A percentile compares a stretch with the other conserved stretches of the same genome.
Conservation (phyloP, 495 filamentous ascomycete species). For the Penicillium robsamsonii region DNA sequence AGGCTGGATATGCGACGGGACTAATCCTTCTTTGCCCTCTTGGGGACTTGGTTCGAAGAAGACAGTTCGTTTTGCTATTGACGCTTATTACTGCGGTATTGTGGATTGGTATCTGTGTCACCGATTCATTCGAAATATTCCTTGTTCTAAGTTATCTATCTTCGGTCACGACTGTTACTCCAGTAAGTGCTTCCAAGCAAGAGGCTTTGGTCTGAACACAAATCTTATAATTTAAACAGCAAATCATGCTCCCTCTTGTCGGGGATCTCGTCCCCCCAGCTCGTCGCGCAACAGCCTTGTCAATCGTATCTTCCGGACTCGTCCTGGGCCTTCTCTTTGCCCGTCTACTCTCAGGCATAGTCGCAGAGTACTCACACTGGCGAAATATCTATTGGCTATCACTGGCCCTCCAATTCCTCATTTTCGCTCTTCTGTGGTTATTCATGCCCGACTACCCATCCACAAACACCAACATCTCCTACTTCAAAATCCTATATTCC, state of each 20-base stretch:
- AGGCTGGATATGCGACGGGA: conserved; percentile 77
- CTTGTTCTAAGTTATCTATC: conserved; percentile 66
- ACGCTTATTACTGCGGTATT: conserved; percentile 64
- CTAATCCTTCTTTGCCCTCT: conserved; percentile 75
- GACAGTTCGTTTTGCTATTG: conserved; percentile 66
- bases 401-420: conserved; percentile 68
- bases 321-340: conserved; percentile 75
- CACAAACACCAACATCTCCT: conserved; percentile 60
- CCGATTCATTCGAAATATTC: conserved; percentile 62
- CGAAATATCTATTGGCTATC: conserved; percentile 79
- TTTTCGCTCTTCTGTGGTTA: conserved; percentile 63
- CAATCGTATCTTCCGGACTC: conserved; percentile 75
- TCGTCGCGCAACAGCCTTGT: conserved; percentile 63
- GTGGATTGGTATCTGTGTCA: conserved; percentile 71
- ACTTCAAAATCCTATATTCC: conserved; percentile 61
- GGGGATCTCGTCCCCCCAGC: conserved; percentile 74
- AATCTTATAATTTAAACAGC: conserved; percentile 28
- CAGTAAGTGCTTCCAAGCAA: conserved; percentile 32
- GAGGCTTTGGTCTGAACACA: background rate
- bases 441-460: conserved; percentile 81
- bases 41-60: conserved; percentile 68
- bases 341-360: conserved; percentile 70
- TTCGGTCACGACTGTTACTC: conserved; percentile 76
- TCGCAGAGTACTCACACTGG: conserved; percentile 71
- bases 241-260: conserved; percentile 81